These are phyloP conservation scores for Logfia minima DNA, from an alignment of 129 eudicot genomes.

Conservation along the genomic window DNA sequence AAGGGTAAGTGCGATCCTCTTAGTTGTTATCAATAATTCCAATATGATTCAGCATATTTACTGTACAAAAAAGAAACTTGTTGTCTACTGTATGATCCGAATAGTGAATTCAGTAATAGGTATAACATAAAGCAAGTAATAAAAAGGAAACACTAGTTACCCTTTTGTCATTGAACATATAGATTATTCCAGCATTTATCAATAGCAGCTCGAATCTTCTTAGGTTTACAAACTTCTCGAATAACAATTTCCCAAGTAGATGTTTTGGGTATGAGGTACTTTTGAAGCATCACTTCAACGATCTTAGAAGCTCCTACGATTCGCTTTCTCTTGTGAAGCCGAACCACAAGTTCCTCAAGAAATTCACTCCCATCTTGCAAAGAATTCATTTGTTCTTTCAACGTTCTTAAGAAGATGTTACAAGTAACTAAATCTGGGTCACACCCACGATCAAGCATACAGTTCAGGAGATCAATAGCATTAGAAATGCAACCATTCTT, in stretches of 20 bases:
- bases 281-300: slow-evolving; percentile 73
- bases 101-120: not conserved
- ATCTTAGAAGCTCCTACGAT: slow-evolving; percentile 63
- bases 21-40: too few relatives aligned
- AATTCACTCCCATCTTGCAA: slow-evolving; percentile 71
- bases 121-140: not conserved
- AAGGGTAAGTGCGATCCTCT: not conserved
- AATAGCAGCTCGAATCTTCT: slow-evolving; percentile 54
- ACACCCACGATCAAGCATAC: slow-evolving; percentile 74
- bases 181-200: slow-evolving; percentile 67
- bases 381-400: slow-evolving; percentile 45
- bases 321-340: slow-evolving; percentile 58
- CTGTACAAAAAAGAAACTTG: not conserved
- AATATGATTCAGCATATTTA: too few relatives aligned
- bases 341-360: slow-evolving; percentile 73
- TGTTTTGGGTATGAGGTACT: slow-evolving; percentile 51
- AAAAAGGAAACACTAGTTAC: slow-evolving; percentile 10
- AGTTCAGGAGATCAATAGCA: slow-evolving; percentile 72
- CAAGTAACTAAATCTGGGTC: slow-evolving; percentile 88
- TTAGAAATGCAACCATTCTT: slow-evolving; percentile 46
- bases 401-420: slow-evolving; percentile 54
- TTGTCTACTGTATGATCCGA: too few relatives aligned
- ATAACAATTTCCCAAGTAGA: slow-evolving; percentile 75
- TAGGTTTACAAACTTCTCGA: slow-evolving; percentile 54
- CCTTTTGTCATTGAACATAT: slow-evolving; percentile 40